Base-by-base conservation (phyloP, 192 early-diverging fungal species). In the Dissophora ornata region DNA sequence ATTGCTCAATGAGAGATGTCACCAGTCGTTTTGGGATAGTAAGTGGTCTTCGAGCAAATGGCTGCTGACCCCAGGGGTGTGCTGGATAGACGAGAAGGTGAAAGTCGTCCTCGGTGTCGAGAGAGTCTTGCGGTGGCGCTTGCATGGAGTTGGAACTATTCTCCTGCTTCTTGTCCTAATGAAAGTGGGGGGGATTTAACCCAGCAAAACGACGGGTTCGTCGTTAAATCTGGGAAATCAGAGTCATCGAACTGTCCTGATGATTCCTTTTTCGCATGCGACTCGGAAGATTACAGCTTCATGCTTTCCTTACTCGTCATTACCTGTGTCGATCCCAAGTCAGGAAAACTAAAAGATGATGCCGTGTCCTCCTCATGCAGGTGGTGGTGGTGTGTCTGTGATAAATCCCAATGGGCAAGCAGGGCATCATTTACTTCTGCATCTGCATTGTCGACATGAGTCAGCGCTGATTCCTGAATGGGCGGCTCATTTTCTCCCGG, bases 11-110 rank as follows among this genome's bases (percentile, higher is more conserved):
- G 1, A 67, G 19, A 29, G 65, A 57, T 12, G 65, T 49, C 26
- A 67, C 53, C 1, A 67, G 32, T 22, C 54, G 53, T 22, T 34
- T 57, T 11, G 65, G 24, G 21, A 19, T 7, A 4, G 24, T 16
- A 5, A 16, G 8, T 26, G 11, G 10, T 57, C 13, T 16, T 13
- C 54, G 53, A 2, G 16, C 28, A 18, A 24, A 26, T n/a, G 26
- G n/a, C 19, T 24, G 10, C 28, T 48, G 55, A 18, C 65, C 65
- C 65, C 65, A 67, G 12, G 65, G 26, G 24, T 49, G 30, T 4
- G 40, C 10, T 36, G 65, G 65, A 57, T 67, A 67, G 2, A 6
- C 22, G 13, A 67, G 54, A 26, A 21, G 48, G 8, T 51, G 50
- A 18, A 36, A 67, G 5, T 48, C 46, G 2, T 57, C 65, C 46